Evolutionary conservation across 129 eudicot genomes (phyloP), one percentile per base, ranked within the genome.

Genomic region (Smallanthus sonchifolius): DNA sequence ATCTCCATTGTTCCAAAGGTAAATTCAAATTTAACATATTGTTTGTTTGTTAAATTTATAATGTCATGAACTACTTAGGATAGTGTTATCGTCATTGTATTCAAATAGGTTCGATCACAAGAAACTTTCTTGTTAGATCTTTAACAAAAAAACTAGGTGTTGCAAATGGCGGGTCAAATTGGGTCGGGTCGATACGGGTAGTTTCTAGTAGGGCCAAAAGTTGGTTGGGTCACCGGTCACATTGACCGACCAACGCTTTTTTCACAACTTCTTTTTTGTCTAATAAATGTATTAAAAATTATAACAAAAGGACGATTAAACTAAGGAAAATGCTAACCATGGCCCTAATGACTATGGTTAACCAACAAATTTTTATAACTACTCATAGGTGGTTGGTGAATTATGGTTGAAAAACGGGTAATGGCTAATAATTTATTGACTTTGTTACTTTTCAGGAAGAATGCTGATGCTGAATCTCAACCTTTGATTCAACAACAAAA

Each of bases 401-500:
- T 47, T 47, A 14, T 47, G 16, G 52, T 47, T 14, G 52, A 47
- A 47, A 47, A 47, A 47, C n/a, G 4, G 52, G 17, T 45, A 47
- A 47, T 47, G 52, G n/a, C 2, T 52, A 16, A 19, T 6, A 52
- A 17, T 19, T 52, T 6, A 19, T 52, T 37, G 57, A 32, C 49
- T 47, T 13, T 13, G 66, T 65, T 67, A 37, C 64, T 71, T 37
- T 61, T 17, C 85, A 91, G 97, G 90, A 91, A 79, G 60, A 76
- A 57, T n/a, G 86, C 79, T 38, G 96, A 91, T 66, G 81, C 83
- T 56, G 96, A 91, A 74, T 83, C 97, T 77, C 96, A 91, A 72
- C 96, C 97, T 16, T 81, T 91, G 80, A 80, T 91, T 49, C 97
- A 91, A 52, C 90, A 85, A 65, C 90, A 91, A 75, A 89, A 83